A percentile compares a stretch with the other conserved stretches of the same genome.
Evolutionary conservation across 176 grass and related monocot species (phyloP).

Genomic region (Olyra latifolia): DNA sequence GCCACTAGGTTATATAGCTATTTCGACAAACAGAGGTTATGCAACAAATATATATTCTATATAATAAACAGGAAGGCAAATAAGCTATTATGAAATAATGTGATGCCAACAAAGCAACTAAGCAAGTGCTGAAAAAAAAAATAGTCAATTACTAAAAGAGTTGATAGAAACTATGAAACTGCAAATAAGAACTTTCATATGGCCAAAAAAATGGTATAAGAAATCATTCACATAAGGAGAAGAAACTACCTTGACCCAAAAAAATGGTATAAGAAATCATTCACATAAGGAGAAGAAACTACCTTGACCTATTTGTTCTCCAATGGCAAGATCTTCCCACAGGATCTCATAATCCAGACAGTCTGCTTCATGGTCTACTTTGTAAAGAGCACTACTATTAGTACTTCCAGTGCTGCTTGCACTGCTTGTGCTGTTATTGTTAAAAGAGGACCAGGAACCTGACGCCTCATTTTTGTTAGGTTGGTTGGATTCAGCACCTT

Average conservation of each 20-base stretch:
- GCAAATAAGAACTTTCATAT: constrained; percentile 7
- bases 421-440: constrained; percentile 94
- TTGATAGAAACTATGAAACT: constrained; percentile 8
- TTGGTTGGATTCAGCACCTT: constrained; percentile 50
- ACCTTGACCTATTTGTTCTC: constrained; percentile 99
- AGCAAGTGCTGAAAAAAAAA: not conserved
- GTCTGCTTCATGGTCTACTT: constrained; percentile 80
- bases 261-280: not conserved
- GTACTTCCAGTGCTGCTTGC: constrained; percentile 91
- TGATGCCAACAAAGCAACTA: constrained; percentile 1
- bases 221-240: constrained; percentile 35
- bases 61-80: not conserved
- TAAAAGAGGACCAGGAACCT: constrained; percentile 91
- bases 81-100: not conserved
- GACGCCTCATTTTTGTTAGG: constrained; percentile 62
- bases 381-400: constrained; percentile 78
- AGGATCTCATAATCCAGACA: constrained; percentile 98
- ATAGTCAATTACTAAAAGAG: not conserved
- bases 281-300: constrained; percentile 38
- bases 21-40: constrained; percentile 6
- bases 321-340: constrained; percentile 95
- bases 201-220: not conserved
- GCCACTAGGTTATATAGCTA: not conserved
- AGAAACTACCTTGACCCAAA: constrained; percentile 87
- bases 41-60: not conserved